Conservation (phyloP, 2,329 filamentous ascomycete species). For the Phialophora macrospora region DNA sequence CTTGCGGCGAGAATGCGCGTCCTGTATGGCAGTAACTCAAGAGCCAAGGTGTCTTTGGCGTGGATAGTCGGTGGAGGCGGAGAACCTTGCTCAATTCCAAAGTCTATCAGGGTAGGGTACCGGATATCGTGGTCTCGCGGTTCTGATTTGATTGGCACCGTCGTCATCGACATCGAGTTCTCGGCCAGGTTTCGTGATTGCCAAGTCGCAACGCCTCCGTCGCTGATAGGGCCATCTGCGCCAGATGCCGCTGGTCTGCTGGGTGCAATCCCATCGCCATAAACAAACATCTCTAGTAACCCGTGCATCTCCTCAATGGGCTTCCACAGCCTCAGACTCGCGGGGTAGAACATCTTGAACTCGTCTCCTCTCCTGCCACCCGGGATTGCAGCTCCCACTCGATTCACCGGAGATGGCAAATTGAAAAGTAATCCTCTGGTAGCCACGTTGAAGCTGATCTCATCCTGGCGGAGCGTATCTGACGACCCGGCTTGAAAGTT, state of each 20-base stretch:
- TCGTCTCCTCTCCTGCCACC: constrained; percentile 59
- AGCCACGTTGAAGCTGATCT: constrained; percentile 90
- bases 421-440: constrained; percentile 84
- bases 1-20: constrained; percentile 61
- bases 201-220: constrained; percentile 48
- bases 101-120: neutral
- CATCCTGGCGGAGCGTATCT: constrained; percentile 84
- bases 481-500: constrained; percentile 62
- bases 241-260: constrained; percentile 46
- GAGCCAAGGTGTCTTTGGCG: constrained; percentile 73
- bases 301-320: constrained; percentile 80
- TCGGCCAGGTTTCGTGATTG: constrained; percentile 34
- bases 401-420: constrained; percentile 82
- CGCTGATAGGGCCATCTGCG: constrained; percentile 38
- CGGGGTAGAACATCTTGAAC: constrained; percentile 91
- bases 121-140: neutral
- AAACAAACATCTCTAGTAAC: constrained; percentile 71
- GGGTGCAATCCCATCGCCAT: constrained; percentile 53
- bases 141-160: constrained; percentile 3
- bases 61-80: constrained; percentile 47
- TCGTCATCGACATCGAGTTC: neutral
- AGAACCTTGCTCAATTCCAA: constrained; percentile 15
- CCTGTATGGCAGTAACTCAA: constrained; percentile 88
- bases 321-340: constrained; percentile 80
- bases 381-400: constrained; percentile 48